These are phyloP conservation scores for Pythium plurisporium DNA, from an alignment of 352 stramenopile species.

Conservation along the genomic window DNA sequence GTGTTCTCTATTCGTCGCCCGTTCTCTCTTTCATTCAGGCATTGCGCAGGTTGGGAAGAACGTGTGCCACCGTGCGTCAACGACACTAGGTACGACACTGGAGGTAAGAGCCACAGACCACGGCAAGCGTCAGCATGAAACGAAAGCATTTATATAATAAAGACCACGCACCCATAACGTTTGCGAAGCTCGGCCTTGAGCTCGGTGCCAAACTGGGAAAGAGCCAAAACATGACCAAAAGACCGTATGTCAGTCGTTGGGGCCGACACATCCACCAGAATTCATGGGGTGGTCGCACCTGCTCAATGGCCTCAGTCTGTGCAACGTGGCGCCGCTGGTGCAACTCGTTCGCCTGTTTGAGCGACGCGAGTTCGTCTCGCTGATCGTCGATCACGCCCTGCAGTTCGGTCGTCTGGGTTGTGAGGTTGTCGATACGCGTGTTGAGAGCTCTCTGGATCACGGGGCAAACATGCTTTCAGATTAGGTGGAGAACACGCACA, in stretches of 20 bases:
- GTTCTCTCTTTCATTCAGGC: conserved; percentile 12
- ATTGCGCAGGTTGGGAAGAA: conserved; percentile 36
- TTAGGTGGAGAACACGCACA: no score
- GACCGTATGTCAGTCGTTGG: no score
- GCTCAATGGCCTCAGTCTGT: conserved; percentile 32
- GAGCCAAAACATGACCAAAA: no score
- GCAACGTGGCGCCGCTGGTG: conserved; percentile 16
- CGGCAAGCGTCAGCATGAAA: background rate
- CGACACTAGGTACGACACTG: conserved; percentile 45
- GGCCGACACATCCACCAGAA: no score
- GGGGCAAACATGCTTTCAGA: no score
- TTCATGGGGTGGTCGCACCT: conserved; percentile 10
- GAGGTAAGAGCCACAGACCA: background rate
- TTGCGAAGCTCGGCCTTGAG: conserved; percentile 46
- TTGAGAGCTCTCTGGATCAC: conserved; percentile 16
- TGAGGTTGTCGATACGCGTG: conserved; percentile 25
- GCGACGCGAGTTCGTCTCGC: conserved; percentile 20
- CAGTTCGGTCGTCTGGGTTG: conserved; percentile 25
- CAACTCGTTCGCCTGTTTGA: conserved; percentile 24
- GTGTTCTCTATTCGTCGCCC: no score
- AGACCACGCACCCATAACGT: conserved; percentile 48
- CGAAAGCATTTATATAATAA: background rate
- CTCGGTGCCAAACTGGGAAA: conserved; percentile 40
- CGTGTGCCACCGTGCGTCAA: conserved; percentile 47
- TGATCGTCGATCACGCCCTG: conserved; percentile 11